phyloP scores from a whole-genome alignment of 768 basidiomycete genomes.

The Xerocomellus intermedius region DNA sequence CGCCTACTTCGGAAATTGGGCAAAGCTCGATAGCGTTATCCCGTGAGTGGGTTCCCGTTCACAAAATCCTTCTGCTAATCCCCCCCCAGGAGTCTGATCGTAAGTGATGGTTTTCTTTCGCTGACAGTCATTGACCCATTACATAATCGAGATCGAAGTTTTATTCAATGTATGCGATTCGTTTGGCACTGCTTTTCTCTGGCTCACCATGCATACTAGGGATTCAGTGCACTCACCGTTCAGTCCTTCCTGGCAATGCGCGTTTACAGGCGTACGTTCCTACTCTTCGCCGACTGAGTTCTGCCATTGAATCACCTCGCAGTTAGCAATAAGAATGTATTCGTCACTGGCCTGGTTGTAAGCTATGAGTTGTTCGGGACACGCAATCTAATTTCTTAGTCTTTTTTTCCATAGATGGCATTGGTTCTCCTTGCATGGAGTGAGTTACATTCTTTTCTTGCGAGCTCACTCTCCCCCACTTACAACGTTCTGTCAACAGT shows the following conservation, averaged over 20 bases:
- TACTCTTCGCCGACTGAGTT: neutral
- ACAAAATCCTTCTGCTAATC: neutral
- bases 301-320: constrained; percentile 12
- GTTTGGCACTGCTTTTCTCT: neutral
- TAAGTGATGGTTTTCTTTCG: neutral
- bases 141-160: constrained; percentile 43
- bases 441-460: constrained; percentile 9
- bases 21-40: neutral
- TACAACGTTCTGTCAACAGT: constrained; percentile 16
- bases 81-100: neutral
- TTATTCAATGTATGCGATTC: constrained; percentile 43
- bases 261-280: constrained; percentile 44
- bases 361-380: neutral
- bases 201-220: constrained; percentile 11
- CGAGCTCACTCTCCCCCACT: neutral
- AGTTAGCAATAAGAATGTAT: constrained; percentile 50
- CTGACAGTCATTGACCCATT: neutral
- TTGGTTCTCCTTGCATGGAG: constrained; percentile 43
- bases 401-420: neutral
- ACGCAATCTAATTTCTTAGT: neutral
- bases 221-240: constrained; percentile 49
- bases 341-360: constrained; percentile 34
- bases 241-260: constrained; percentile 55
- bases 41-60: neutral
- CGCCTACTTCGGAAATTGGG: constrained; percentile 36